Conservation (phyloP, 2,329 filamentous ascomycete species). For the Ophiosphaerella korrae region DNA sequence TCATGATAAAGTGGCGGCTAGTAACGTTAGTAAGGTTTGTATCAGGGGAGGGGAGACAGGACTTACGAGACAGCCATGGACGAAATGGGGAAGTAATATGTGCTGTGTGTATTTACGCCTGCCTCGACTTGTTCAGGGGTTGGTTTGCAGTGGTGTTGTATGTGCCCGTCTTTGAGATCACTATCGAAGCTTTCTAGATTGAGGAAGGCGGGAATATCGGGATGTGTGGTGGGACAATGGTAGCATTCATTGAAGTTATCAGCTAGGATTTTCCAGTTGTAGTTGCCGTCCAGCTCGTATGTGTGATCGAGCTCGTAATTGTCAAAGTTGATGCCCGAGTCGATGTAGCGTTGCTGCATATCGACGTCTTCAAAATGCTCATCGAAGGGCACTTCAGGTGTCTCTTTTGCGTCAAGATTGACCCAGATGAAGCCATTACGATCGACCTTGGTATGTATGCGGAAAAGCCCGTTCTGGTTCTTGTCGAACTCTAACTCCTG, state of each 20-base stretch:
- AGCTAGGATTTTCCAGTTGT: constrained; percentile 35
- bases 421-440: constrained; percentile 40
- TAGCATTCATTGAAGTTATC: constrained; percentile 72
- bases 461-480: constrained; percentile 36
- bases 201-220: constrained; percentile 61
- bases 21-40: background rate
- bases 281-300: constrained; percentile 27
- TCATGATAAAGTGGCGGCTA: constrained; percentile 61
- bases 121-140: constrained; percentile 22
- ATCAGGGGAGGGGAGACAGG: background rate
- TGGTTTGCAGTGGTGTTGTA: constrained; percentile 30
- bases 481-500: constrained; percentile 31
- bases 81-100: constrained; percentile 35
- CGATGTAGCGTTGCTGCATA: constrained; percentile 23
- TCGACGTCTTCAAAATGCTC: constrained; percentile 30
- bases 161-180: constrained; percentile 27
- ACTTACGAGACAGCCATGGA: constrained; percentile 27
- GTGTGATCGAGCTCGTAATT: constrained; percentile 31
- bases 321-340: constrained; percentile 19
- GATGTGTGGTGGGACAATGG: constrained; percentile 64
- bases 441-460: constrained; percentile 35
- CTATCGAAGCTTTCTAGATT: constrained; percentile 59
- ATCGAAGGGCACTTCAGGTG: constrained; percentile 21
- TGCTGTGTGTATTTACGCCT: constrained; percentile 29
- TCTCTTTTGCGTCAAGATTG: constrained; percentile 33